Conservation (phyloP, 352 stramenopile species). For the Phytophthora crassamura region DNA sequence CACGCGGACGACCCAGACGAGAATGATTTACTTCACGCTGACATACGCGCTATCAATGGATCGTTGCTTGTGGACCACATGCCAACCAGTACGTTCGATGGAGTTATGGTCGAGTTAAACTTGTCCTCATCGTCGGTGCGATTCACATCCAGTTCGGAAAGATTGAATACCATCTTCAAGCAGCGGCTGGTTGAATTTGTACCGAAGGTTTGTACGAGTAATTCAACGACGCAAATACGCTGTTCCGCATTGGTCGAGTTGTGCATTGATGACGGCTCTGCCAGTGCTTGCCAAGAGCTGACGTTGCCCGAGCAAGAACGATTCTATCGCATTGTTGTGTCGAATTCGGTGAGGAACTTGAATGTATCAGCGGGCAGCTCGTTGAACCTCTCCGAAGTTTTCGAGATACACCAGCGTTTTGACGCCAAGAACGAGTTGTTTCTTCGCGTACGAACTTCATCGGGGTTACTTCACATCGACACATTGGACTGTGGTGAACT, state of each 20-base stretch:
- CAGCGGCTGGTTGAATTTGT: slow-evolving; percentile 37
- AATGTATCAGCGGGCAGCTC: slow-evolving; percentile 7
- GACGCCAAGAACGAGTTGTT: slow-evolving; percentile 15
- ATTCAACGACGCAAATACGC: neutral
- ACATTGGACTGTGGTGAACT: slow-evolving; percentile 23
- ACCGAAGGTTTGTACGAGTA: slow-evolving; percentile 2
- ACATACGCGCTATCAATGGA: slow-evolving; percentile 36
- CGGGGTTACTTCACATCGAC: slow-evolving; percentile 18
- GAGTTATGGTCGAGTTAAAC: slow-evolving; percentile 27
- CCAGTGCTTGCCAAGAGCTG: slow-evolving; percentile 30
- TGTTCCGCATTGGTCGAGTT: slow-evolving; percentile 27
- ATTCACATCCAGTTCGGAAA: slow-evolving; percentile 31
- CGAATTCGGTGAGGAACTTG: slow-evolving; percentile 11
- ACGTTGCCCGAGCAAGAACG: slow-evolving; percentile 21
- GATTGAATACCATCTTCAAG: slow-evolving; percentile 40
- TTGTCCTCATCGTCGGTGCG: slow-evolving; percentile 11
- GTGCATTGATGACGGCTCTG: slow-evolving; percentile 39
- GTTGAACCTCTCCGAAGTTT: slow-evolving; percentile 30
- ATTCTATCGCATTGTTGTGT: slow-evolving; percentile 22
- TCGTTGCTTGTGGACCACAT: slow-evolving; percentile 26
- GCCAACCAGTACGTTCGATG: slow-evolving; percentile 35
- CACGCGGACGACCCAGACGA: slow-evolving; percentile 42
- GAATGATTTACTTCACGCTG: slow-evolving; percentile 42
- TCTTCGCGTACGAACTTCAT: slow-evolving; percentile 27
- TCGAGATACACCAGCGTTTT: slow-evolving; percentile 25